Evolutionary conservation across 805 yeast species (phyloP).

Genomic region (Schwanniomyces vanrijiae): DNA sequence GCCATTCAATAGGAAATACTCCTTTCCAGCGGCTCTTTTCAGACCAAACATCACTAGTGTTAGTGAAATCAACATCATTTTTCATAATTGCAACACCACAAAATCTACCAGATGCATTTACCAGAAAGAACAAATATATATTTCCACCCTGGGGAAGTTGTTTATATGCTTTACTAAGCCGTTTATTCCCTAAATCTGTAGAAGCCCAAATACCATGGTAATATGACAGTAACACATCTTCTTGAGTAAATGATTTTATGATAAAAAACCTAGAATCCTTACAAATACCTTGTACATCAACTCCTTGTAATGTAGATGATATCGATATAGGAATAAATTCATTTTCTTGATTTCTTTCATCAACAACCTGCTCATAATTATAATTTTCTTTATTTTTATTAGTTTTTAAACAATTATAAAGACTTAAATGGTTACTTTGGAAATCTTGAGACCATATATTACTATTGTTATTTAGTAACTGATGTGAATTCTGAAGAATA

Average conservation of each 20-base stretch:
- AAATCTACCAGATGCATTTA: constrained; percentile 56
- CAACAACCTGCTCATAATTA: neutral
- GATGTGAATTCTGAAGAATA: constrained; percentile 2
- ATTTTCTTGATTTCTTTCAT: neutral
- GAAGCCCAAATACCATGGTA: constrained; percentile 57
- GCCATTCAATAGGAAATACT: constrained; percentile 55
- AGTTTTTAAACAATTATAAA: neutral
- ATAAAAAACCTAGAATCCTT: constrained; percentile 41
- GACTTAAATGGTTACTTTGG: neutral
- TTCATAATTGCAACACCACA: constrained; percentile 61
- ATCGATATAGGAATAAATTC: neutral
- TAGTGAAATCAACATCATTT: constrained; percentile 32
- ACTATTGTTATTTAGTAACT: neutral
- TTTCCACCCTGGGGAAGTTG: constrained; percentile 22
- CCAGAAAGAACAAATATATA: constrained; percentile 55
- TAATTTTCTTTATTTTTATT: neutral
- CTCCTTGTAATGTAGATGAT: neutral
- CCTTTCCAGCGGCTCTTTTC: constrained; percentile 52
- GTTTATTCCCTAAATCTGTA: constrained; percentile 54
- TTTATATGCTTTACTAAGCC: constrained; percentile 46
- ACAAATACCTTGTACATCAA: constrained; percentile 6
- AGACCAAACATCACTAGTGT: constrained; percentile 45
- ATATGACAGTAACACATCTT: constrained; percentile 51
- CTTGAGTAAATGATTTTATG: constrained; percentile 52
- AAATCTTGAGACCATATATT: neutral